Evolutionary conservation across 192 early-diverging fungal species (phyloP), one percentile per base, ranked within the genome.

Genomic region (Coemansia aciculifera): DNA sequence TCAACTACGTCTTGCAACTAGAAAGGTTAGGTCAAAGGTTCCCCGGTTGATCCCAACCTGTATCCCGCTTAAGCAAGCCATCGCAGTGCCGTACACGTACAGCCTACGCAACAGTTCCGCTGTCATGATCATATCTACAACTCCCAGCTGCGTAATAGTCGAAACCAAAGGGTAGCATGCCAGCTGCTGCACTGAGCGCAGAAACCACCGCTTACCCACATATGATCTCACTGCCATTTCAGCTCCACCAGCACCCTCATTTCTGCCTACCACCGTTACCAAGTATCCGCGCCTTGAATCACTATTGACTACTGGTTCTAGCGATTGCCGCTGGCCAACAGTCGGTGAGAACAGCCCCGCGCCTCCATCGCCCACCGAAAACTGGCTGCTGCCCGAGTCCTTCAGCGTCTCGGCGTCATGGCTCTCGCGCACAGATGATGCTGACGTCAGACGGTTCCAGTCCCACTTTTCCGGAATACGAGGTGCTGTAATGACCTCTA

Each of bases 401-500:
- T 66, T 36, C 12, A 57, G 37, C 19, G 64, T 48, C 8, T 51
- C 60, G 3, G 66, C 49, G 9, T 72, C 73, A 4, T 66, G 29
- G 52, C 70, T 75, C 15, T 48, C 29, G 2, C 78, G 66, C 1
- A 46, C 54, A 0, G 69, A 62, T 5, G 17, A 57, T 15, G 54
- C 54, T 17, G 54, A 49, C 19, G 71, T 73, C 10, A 76, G 64
- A 0, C 64, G 52, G 64, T 39, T 49, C 79, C 79, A 81, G 71
- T 76, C 74, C 79, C 79, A 81, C 21, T 76, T 81, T 21, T 81
- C 79, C 10, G 79, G 79, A 74, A 70, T 60, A 0, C 74, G 46
- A 1, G 73, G 79, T 11, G 51, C 69, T 17, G 66, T 36, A 1
- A 73, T 52, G 1, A 81, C 64, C 23, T 81, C 67, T 43, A 73